These are phyloP conservation scores for Aristolochia fimbriata DNA, from an alignment of 164 flowering plant genomes.

Conservation along the genomic window DNA sequence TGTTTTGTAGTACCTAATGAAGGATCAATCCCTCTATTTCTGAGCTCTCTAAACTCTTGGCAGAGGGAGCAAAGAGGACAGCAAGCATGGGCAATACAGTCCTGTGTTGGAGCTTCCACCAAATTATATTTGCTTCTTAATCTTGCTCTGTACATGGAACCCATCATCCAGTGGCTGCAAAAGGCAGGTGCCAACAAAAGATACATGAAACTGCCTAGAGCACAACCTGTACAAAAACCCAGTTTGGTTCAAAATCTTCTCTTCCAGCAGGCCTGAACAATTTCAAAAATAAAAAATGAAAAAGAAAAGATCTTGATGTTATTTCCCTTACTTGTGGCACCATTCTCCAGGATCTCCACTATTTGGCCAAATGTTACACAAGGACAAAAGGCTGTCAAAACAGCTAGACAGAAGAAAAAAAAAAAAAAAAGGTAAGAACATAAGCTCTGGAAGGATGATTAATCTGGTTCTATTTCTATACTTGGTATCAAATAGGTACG, in stretches of 20 bases:
- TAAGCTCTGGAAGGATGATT: no score
- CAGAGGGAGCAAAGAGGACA: constrained; percentile 47
- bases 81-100: constrained; percentile 29
- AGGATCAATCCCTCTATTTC: constrained; percentile 18
- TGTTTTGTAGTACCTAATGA: constrained; percentile 7
- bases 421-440: neutral
- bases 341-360: constrained; percentile 43
- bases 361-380: constrained; percentile 58
- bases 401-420: constrained; percentile 17
- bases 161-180: constrained; percentile 34
- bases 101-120: constrained; percentile 43
- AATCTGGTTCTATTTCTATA: no score
- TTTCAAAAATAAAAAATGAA: neutral
- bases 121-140: constrained; percentile 33
- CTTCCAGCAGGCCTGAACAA: neutral
- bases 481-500: no score
- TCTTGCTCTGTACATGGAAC: constrained; percentile 33
- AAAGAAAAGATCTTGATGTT: neutral
- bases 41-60: constrained; percentile 25
- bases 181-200: constrained; percentile 29
- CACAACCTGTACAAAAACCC: constrained; percentile 26
- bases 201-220: constrained; percentile 29
- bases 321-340: constrained; percentile 30
- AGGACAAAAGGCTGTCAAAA: constrained; percentile 36
- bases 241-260: neutral